These are phyloP conservation scores for Zizania latifolia DNA, from an alignment of 176 grass and related monocot species.

Conservation along the genomic window DNA sequence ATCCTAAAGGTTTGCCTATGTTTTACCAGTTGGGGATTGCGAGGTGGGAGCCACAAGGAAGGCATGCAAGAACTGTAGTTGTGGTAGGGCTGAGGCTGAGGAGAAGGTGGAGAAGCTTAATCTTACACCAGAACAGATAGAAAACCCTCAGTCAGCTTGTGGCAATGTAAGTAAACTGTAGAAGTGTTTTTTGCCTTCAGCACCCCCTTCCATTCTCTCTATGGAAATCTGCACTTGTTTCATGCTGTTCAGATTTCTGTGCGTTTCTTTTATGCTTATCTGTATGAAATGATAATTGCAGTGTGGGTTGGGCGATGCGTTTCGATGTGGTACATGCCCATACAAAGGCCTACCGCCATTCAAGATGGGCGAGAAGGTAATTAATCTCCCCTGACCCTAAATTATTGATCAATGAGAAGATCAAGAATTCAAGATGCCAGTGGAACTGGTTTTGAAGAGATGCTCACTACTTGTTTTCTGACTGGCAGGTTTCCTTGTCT, in stretches of 20 bases:
- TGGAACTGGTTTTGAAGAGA: not conserved
- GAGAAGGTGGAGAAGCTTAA: slow-evolving; percentile 77
- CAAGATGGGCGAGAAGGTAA: slow-evolving; percentile 89
- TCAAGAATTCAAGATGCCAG: not conserved
- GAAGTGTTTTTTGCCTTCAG: not conserved
- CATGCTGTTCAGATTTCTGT: not conserved
- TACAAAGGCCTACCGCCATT: slow-evolving; percentile 79
- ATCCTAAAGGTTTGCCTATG: not conserved
- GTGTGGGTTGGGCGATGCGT: slow-evolving; percentile 93
- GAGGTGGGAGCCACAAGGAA: slow-evolving; percentile 80
- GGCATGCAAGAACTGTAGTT: slow-evolving; percentile 94
- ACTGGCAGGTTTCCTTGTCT: slow-evolving; percentile 48
- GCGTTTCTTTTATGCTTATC: not conserved
- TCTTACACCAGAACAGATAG: slow-evolving; percentile 75
- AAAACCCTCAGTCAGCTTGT: slow-evolving; percentile 81
- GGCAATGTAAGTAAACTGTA: slow-evolving; percentile 57
- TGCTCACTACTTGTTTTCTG: not conserved
- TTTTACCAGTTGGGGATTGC: slow-evolving; percentile 68
- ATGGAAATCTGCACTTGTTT: not conserved
- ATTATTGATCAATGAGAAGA: not conserved
- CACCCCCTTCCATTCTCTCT: not conserved
- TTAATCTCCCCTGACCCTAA: not conserved
- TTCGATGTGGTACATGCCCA: slow-evolving; percentile 80
- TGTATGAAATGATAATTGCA: slow-evolving; percentile 29
- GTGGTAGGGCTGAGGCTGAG: slow-evolving; percentile 85